Conservation (phyloP, 495 filamentous ascomycete species). For the Neurospora hispaniola region DNA sequence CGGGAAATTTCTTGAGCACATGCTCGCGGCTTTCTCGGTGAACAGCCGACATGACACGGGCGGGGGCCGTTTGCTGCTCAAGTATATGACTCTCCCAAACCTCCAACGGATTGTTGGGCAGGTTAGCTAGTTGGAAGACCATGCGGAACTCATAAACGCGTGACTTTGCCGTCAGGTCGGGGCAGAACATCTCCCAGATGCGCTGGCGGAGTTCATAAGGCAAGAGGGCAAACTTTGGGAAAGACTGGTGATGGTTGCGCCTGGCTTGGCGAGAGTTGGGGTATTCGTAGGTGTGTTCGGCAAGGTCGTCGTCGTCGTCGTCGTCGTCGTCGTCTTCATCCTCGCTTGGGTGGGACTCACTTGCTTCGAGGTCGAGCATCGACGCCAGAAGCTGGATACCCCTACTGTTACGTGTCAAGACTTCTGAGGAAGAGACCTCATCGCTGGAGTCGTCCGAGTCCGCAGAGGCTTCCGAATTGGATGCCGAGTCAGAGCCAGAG, state of each 20-base stretch:
- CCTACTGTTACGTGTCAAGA: background rate
- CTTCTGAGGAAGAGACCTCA: background rate
- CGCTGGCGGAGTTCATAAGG: conserved; percentile 29
- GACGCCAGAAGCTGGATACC: background rate
- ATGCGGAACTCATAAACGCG: conserved; percentile 16
- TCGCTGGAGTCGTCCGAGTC: conserved; percentile 6
- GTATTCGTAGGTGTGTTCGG: background rate
- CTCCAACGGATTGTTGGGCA: background rate
- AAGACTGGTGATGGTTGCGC: conserved; percentile 13
- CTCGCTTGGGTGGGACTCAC: conserved; percentile 17
- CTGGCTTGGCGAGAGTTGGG: background rate
- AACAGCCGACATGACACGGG: conserved; percentile 22
- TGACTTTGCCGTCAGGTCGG: conserved; percentile 19
- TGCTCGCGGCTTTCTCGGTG: conserved; percentile 25
- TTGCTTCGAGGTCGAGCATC: conserved; percentile 22
- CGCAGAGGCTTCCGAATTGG: background rate
- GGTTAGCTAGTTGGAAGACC: background rate
- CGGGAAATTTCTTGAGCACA: conserved; percentile 22
- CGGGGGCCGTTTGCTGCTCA: conserved; percentile 18
- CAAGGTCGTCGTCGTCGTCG: background rate
- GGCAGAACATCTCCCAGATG: conserved; percentile 33
- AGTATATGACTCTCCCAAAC: conserved; percentile 11
- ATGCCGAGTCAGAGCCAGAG: background rate
- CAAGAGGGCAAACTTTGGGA: conserved; percentile 28
- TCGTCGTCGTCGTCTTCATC: background rate